Base-by-base conservation (phyloP, 495 filamentous ascomycete genomes). In the Podospora pseudocomata region DNA sequence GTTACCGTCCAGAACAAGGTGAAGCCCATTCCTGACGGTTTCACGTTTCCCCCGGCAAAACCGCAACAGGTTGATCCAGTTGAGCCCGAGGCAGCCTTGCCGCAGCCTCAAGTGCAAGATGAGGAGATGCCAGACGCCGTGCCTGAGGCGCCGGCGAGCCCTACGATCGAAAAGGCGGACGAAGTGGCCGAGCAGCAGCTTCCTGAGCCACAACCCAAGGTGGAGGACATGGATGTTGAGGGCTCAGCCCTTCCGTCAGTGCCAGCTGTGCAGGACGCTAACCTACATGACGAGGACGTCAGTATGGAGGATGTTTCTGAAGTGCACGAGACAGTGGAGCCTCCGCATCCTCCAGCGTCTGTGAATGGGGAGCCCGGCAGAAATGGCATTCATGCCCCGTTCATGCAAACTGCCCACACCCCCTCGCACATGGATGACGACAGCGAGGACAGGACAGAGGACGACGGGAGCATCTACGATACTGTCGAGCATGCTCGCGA, bases 361-460 rank as follows among this genome's bases (percentile, higher is more conserved):
- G 30, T 49, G 4, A 63, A 32, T 23, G 32, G 32, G 32, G 34
- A 32, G n/a, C 32, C 28, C 65, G 19, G 39, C 65, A 4, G 65
- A 64, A 49, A 49, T 49, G 5, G 61, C 69, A 9, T 72, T 76
- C 34, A 58, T 67, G 5, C 68, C 61, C n/a, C 27, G 26, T 6
- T 57, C 62, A 1, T 73, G 71, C 63, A 67, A 58, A 15, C 70
- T 64, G 16, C 18, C 72, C 72, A 32, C 27, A 73, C 56, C 32
- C 68, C 70, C 27, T 75, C 72, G 13, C 54, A 61, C 15, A 66
- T 67, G 53, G 75, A 72, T 11, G 80, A 79, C 54, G 80, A 81
- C 27, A 83, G 82, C 53, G 82, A 85, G 34, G 80, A 82, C 61
- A 85, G 87, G 63, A 83, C 90, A 26, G 89, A 92, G 75, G 86